Percentiles rank a stretch among this genome's conserved stretches.
These are phyloP conservation scores for Brassica rapa DNA, from an alignment of 345 rosid genomes.

Conservation along the genomic window DNA sequence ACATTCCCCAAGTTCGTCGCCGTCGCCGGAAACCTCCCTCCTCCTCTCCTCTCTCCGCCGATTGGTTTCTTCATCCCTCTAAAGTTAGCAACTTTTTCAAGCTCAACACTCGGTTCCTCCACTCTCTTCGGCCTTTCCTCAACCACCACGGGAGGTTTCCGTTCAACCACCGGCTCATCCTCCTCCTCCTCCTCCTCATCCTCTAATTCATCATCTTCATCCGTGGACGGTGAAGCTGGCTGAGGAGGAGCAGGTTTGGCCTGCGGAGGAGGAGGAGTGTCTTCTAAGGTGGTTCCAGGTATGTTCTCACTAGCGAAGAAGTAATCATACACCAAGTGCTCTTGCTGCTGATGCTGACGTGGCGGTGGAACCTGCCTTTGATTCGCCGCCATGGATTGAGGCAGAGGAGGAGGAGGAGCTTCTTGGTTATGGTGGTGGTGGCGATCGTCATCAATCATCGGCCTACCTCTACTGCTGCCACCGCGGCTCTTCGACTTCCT, in stretches of 20 bases:
- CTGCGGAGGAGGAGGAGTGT: constrained; percentile 47
- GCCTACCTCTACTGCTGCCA: constrained; percentile 36
- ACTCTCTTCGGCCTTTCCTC: constrained; percentile 47
- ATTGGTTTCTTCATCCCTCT: constrained; percentile 46
- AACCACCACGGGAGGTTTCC: constrained; percentile 39
- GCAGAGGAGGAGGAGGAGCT: constrained; percentile 30
- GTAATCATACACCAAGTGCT: constrained; percentile 43
- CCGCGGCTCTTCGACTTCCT: constrained; percentile 61
- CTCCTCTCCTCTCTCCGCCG: constrained; percentile 47
- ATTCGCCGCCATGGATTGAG: constrained; percentile 17
- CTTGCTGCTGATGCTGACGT: constrained; percentile 40
- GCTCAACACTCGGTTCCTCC: constrained; percentile 38
- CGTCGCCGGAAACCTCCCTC: constrained; percentile 29
- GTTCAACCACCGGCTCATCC: constrained; percentile 36
- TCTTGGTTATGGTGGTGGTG: background rate
- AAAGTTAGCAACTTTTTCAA: constrained; percentile 39
- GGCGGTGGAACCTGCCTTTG: constrained; percentile 28
- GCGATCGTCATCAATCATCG: background rate
- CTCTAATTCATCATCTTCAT: constrained; percentile 14
- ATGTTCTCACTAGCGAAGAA: constrained; percentile 55
- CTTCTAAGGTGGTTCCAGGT: constrained; percentile 66
- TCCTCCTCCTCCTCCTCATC: constrained; percentile 36
- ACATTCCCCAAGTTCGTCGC: constrained; percentile 50
- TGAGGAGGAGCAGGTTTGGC: constrained; percentile 46
- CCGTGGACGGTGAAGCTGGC: constrained; percentile 26